Evolutionary conservation across 768 basidiomycete genomes (phyloP).

Genomic region (Mycena galopus): DNA sequence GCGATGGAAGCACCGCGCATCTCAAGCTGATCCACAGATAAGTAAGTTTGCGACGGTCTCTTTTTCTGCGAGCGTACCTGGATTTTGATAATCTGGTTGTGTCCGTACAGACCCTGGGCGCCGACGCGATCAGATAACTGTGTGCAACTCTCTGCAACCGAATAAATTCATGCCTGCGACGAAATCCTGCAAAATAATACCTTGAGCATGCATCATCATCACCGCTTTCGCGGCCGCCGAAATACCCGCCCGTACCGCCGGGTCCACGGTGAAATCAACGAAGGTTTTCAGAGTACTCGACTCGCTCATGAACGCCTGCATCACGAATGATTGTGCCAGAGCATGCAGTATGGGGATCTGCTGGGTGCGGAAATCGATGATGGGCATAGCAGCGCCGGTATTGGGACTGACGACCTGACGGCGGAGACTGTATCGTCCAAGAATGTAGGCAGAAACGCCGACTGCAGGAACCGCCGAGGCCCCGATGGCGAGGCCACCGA

Average conservation of each 20-base stretch:
- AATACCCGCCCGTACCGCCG: conserved; percentile 7
- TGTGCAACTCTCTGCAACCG: not conserved
- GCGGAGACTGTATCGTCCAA: not conserved
- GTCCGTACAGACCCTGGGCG: not conserved
- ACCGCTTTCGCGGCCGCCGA: not conserved
- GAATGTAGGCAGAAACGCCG: conserved; percentile 2
- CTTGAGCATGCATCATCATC: conserved; percentile 16
- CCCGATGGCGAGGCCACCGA: not conserved
- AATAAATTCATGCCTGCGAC: not conserved
- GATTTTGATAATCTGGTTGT: conserved; percentile 8
- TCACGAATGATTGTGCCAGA: conserved; percentile 2
- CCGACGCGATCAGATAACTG: not conserved
- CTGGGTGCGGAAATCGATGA: conserved; percentile 9
- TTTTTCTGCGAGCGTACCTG: not conserved
- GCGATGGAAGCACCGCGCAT: conserved; percentile 10
- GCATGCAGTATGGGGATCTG: conserved; percentile 5
- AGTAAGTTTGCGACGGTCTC: not conserved
- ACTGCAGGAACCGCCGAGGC: not conserved
- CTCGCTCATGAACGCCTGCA: conserved; percentile 16
- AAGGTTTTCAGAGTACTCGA: not conserved
- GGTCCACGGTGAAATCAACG: not conserved
- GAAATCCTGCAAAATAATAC: not conserved
- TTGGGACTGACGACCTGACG: not conserved
- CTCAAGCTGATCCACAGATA: not conserved
- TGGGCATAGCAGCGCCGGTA: not conserved